Conservation (phyloP, 345 rosid species). For the Laguncularia racemosa region DNA sequence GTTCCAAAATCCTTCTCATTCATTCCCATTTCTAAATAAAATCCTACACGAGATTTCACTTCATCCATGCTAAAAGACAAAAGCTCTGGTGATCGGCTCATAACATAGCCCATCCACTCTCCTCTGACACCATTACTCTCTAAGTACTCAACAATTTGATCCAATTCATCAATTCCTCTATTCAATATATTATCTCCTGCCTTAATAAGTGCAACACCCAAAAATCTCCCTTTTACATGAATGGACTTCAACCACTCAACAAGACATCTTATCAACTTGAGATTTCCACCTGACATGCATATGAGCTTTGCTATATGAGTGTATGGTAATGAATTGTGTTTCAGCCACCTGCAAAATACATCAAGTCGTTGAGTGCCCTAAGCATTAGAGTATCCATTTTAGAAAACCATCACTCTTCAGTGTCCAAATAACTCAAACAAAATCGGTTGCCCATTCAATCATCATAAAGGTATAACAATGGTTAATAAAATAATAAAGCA, state of each 20-base stretch:
- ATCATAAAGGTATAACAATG: no score
- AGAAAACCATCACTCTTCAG: no score
- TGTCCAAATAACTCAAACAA: no score
- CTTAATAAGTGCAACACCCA: constrained; percentile 55
- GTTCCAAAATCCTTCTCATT: constrained; percentile 78
- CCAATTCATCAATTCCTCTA: constrained; percentile 39
- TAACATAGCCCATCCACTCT: constrained; percentile 86
- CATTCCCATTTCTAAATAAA: constrained; percentile 79
- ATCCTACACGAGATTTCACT: constrained; percentile 50
- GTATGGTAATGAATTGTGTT: constrained; percentile 66
- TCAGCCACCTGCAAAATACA: constrained; percentile 71
- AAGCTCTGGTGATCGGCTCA: constrained; percentile 66
- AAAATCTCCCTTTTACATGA: constrained; percentile 72
- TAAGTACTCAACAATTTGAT: constrained; percentile 55
- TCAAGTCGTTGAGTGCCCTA: not conserved
- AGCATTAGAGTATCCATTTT: no score
- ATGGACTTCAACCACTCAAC: constrained; percentile 69
- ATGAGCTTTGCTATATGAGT: constrained; percentile 70
- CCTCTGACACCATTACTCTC: constrained; percentile 70
- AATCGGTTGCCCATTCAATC: no score
- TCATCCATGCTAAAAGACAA: constrained; percentile 59
- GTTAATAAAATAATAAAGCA: no score
- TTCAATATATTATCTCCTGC: constrained; percentile 56
- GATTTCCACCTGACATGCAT: constrained; percentile 58
- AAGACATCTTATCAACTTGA: constrained; percentile 43